Conservation (phyloP, 306 rosid genomes). For the Dryas octopetala region DNA sequence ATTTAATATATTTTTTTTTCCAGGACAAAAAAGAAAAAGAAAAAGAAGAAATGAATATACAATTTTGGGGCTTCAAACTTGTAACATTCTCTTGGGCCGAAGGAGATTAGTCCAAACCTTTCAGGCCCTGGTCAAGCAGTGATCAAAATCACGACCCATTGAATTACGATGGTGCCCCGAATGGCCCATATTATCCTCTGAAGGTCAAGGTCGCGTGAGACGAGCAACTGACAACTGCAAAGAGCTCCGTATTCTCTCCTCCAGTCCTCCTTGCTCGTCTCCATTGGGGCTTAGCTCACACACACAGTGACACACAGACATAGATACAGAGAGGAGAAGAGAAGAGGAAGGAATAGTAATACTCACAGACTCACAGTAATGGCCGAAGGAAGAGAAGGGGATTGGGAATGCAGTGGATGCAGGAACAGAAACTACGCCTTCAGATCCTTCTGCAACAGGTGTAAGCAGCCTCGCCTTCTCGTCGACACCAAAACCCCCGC, state of each 20-base stretch:
- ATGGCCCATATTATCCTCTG: not conserved
- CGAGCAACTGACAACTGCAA: not conserved
- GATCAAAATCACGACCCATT: too few relatives aligned
- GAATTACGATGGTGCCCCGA: not conserved
- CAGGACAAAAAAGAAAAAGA: too few relatives aligned
- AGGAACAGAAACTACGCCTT: slow-evolving; percentile 90
- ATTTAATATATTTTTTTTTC: too few relatives aligned
- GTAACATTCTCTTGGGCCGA: too few relatives aligned
- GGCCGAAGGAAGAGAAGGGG: slow-evolving; percentile 93
- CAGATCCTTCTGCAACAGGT: slow-evolving; percentile 95
- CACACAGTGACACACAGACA: not conserved
- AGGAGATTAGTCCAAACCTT: too few relatives aligned
- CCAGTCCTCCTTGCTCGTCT: not conserved
- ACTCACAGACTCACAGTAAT: slow-evolving; percentile 12
- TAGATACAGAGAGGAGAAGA: not conserved
- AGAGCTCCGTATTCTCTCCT: not conserved
- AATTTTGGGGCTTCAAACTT: too few relatives aligned
- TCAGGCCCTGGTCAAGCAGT: too few relatives aligned
- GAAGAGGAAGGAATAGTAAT: not conserved
- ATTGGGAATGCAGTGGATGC: slow-evolving; percentile 95
- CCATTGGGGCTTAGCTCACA: not conserved
- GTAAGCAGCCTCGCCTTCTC: slow-evolving; percentile 94
- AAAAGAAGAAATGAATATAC: too few relatives aligned
- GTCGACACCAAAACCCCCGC: slow-evolving; percentile 90
- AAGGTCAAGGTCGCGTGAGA: slow-evolving; percentile 19